Evolutionary conservation across 2,329 filamentous ascomycete species (phyloP).

Genomic region (Fusarium hostae): DNA sequence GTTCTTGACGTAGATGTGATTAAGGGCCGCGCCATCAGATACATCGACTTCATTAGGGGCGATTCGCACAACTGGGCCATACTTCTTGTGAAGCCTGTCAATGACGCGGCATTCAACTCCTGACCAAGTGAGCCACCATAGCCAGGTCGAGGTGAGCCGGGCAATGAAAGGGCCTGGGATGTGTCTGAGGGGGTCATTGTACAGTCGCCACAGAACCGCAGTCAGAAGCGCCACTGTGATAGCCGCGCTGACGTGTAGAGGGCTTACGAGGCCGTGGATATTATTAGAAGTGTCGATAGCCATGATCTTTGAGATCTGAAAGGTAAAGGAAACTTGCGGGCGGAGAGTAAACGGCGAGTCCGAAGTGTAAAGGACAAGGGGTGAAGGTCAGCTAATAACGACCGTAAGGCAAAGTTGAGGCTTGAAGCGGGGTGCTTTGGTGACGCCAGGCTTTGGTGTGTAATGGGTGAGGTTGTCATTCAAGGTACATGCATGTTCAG

Average conservation of each 20-base stretch:
- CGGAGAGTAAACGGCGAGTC: background rate
- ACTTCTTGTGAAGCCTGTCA: background rate
- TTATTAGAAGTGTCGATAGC: background rate
- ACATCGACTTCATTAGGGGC: background rate
- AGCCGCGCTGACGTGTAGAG: background rate
- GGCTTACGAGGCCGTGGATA: background rate
- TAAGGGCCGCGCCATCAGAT: background rate
- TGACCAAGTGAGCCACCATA: background rate
- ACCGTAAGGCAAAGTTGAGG: background rate
- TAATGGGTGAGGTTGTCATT: background rate
- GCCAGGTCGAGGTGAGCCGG: background rate
- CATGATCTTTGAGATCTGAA: background rate
- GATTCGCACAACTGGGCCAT: background rate
- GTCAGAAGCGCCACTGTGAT: background rate
- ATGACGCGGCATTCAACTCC: background rate
- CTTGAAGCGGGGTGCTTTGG: background rate
- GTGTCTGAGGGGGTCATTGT: background rate
- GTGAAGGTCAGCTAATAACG: background rate
- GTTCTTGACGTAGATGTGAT: background rate
- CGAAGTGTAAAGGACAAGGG: background rate
- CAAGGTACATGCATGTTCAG: background rate
- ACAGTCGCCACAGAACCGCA: background rate
- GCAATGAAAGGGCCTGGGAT: background rate
- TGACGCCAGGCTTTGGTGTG: background rate
- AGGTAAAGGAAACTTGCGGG: background rate